Percentiles rank a stretch among this genome's conserved stretches.
Conservation (phyloP, 2,329 filamentous ascomycete genomes). For the Pyrenophora graminea region DNA sequence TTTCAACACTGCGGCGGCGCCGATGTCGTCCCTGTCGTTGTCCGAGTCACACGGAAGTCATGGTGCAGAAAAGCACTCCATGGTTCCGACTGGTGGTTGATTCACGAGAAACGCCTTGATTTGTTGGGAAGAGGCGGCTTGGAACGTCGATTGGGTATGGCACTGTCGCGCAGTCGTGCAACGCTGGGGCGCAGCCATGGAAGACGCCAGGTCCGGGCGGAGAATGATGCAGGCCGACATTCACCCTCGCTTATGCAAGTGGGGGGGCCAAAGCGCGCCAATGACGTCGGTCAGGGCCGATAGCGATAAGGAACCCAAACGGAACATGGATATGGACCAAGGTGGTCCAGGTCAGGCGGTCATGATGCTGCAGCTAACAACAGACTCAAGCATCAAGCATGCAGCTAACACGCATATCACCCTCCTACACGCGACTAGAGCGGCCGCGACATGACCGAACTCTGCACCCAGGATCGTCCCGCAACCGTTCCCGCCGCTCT, state of each 20-base stretch:
- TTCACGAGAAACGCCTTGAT: conserved; percentile 20
- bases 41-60: conserved; percentile 2
- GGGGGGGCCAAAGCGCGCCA: conserved; percentile 18
- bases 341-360: conserved; percentile 21
- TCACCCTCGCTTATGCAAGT: conserved; percentile 17
- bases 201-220: conserved; percentile 8
- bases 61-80: background rate
- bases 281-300: conserved; percentile 28
- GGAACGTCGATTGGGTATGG: conserved; percentile 14
- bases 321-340: background rate
- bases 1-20: conserved; percentile 14
- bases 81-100: background rate
- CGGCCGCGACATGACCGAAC: conserved; percentile 28
- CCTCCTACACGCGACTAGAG: conserved; percentile 23
- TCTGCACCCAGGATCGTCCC: conserved; percentile 45
- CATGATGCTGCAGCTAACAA: conserved; percentile 12
- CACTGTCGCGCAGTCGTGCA: conserved; percentile 21
- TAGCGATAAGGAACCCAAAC: conserved; percentile 28
- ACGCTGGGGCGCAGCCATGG: conserved; percentile 7
- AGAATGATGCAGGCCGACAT: conserved; percentile 13
- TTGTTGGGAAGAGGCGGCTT: conserved; percentile 2
- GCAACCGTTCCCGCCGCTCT: conserved; percentile 40
- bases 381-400: conserved; percentile 13
- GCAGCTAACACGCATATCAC: conserved; percentile 39
- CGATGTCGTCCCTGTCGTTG: conserved; percentile 11